phyloP scores from a whole-genome alignment of 192 early-diverging fungal genomes.

The Gorgonomyces haynaldii region DNA sequence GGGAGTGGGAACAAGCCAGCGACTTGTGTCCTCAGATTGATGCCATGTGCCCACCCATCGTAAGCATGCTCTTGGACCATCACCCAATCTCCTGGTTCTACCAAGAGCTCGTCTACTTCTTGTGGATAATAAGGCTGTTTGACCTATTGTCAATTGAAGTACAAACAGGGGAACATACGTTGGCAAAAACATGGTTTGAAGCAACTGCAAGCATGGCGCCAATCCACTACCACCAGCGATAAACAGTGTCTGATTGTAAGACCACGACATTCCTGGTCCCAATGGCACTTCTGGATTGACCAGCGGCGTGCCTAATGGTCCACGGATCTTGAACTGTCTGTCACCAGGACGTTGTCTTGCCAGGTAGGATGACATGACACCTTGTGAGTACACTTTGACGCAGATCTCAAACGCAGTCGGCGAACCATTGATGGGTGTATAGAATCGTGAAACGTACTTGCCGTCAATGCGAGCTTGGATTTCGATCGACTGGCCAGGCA shows the following conservation, averaged over 20 bases:
- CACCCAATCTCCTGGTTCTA: slow-evolving; percentile 20
- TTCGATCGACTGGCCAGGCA: slow-evolving; percentile 14
- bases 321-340: slow-evolving; percentile 16
- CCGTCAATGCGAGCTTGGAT: slow-evolving; percentile 6
- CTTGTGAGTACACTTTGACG: slow-evolving; percentile 9
- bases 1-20: slow-evolving; percentile 29
- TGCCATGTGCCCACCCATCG: slow-evolving; percentile 28
- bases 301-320: slow-evolving; percentile 12
- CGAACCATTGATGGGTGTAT: slow-evolving; percentile 11
- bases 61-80: slow-evolving; percentile 17
- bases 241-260: slow-evolving; percentile 14
- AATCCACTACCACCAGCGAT: slow-evolving; percentile 27
- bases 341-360: slow-evolving; percentile 13
- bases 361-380: slow-evolving; percentile 8
- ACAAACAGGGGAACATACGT: slow-evolving; percentile 12
- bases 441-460: slow-evolving; percentile 9
- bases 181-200: slow-evolving; percentile 25
- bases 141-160: too few species aligned
- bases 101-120: slow-evolving; percentile 20
- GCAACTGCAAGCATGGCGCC: slow-evolving; percentile 18
- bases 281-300: background rate
- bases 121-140: slow-evolving; percentile 10
- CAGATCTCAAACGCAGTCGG: slow-evolving; percentile 14
- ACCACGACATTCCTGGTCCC: too few species aligned
- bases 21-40: slow-evolving; percentile 15